Conservation (phyloP, 129 eudicot species). For the Glebionis coronaria region DNA sequence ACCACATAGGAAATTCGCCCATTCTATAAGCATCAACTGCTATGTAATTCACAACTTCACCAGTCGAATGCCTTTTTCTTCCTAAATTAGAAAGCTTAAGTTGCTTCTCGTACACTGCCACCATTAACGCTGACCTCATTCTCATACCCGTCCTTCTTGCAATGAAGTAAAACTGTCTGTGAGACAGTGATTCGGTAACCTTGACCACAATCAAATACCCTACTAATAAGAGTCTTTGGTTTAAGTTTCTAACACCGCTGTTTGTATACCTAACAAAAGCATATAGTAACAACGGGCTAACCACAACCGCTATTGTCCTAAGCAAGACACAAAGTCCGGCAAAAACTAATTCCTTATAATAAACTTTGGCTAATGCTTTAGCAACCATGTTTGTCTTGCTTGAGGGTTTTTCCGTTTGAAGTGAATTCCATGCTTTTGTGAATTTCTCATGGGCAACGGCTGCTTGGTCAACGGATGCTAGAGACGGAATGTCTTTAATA, state of each 20-base stretch:
- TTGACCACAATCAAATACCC: conserved; percentile 53
- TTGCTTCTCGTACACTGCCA: conserved; percentile 60
- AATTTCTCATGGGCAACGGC: conserved; percentile 37
- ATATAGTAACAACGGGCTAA: conserved; percentile 52
- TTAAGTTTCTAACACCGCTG: conserved; percentile 22
- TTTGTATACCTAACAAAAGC: conserved; percentile 48
- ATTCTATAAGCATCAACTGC: conserved; percentile 78
- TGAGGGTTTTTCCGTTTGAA: conserved; percentile 25
- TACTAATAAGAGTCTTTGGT: conserved; percentile 46
- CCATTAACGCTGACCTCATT: conserved; percentile 77
- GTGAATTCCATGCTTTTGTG: conserved; percentile 37
- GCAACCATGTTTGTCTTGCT: conserved; percentile 31
- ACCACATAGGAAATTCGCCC: conserved; percentile 77
- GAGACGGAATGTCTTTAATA: conserved; percentile 51
- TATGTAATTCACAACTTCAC: conserved; percentile 76
- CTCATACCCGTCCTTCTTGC: conserved; percentile 69
- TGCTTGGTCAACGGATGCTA: conserved; percentile 51
- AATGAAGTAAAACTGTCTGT: conserved; percentile 62
- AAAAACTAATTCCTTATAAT: conserved; percentile 35
- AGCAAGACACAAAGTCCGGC: conserved; percentile 40
- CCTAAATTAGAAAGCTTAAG: conserved; percentile 67
- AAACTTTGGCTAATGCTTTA: conserved; percentile 40
- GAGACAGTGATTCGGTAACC: conserved; percentile 60
- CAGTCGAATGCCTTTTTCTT: conserved; percentile 59
- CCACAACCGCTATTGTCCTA: conserved; percentile 35